A percentile compares a stretch with the other conserved stretches of the same genome.
Evolutionary conservation across 148 eudicot species (phyloP).

Genomic region (Rhododendron williamsianum): DNA sequence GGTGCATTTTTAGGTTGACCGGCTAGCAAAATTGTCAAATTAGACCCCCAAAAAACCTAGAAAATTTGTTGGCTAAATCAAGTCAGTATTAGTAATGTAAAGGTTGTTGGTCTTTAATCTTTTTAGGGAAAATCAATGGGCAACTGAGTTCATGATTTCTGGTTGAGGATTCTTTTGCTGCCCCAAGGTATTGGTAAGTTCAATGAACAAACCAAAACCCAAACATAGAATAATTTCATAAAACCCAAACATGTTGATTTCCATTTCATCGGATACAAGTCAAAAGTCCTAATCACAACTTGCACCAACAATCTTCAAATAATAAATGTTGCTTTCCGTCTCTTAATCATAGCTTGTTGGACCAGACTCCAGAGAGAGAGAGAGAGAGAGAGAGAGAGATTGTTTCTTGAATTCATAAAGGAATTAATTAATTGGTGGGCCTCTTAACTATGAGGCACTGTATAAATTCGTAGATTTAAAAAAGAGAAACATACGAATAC

Average conservation of each 20-base stretch:
- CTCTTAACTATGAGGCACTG: too few species aligned
- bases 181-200: not conserved
- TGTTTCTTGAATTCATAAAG: too few species aligned
- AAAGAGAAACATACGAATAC: too few species aligned
- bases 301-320: not conserved
- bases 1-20: too few species aligned
- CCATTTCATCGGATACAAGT: not conserved
- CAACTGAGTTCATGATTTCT: not conserved
- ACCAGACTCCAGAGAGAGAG: not conserved
- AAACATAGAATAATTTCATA: not conserved
- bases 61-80: too few species aligned
- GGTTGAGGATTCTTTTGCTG: not conserved
- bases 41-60: too few species aligned
- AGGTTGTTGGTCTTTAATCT: too few species aligned
- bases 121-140: too few species aligned
- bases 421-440: too few species aligned
- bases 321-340: not conserved
- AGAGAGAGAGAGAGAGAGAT: too few species aligned
- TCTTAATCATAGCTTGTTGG: not conserved
- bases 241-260: not conserved
- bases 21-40: too few species aligned
- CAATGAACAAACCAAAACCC: not conserved
- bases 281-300: not conserved
- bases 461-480: too few species aligned
- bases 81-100: not conserved